Evolutionary conservation across 1,139 yeast species (phyloP).

Genomic region (Scheffersomyces illinoinensis): DNA sequence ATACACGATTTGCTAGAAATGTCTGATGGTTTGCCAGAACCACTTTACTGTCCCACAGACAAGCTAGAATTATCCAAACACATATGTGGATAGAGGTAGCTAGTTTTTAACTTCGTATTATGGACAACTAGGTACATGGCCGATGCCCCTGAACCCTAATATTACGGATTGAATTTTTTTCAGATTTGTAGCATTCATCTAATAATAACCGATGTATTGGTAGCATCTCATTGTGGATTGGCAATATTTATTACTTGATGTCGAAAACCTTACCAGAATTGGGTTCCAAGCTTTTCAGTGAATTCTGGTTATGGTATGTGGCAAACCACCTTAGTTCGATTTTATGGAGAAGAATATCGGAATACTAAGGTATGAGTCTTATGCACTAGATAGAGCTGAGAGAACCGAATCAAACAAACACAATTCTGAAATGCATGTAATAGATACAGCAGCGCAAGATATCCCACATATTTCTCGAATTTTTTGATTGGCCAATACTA

Average conservation of each 20-base stretch:
- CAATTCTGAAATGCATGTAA: not conserved
- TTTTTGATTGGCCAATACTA: no score
- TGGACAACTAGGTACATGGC: not conserved
- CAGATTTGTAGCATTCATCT: not conserved
- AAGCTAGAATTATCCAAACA: not conserved
- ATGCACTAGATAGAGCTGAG: not conserved
- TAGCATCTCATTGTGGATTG: not conserved
- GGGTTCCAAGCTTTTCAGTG: not conserved
- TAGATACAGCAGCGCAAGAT: not conserved
- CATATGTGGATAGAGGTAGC: not conserved
- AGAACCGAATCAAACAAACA: no score
- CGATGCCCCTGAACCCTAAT: no score
- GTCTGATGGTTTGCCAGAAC: not conserved
- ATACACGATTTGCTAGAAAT: not conserved
- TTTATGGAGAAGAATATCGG: not conserved
- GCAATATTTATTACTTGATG: not conserved
- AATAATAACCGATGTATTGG: not conserved
- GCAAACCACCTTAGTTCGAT: not conserved
- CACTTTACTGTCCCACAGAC: not conserved
- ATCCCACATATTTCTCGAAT: not conserved
- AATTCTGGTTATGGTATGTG: not conserved
- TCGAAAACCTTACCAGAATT: not conserved
- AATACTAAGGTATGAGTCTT: not conserved
- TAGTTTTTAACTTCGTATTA: not conserved
- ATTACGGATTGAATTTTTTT: not conserved